Conservation (phyloP, 2,329 filamentous ascomycete genomes). For the Daldinia sp. region DNA sequence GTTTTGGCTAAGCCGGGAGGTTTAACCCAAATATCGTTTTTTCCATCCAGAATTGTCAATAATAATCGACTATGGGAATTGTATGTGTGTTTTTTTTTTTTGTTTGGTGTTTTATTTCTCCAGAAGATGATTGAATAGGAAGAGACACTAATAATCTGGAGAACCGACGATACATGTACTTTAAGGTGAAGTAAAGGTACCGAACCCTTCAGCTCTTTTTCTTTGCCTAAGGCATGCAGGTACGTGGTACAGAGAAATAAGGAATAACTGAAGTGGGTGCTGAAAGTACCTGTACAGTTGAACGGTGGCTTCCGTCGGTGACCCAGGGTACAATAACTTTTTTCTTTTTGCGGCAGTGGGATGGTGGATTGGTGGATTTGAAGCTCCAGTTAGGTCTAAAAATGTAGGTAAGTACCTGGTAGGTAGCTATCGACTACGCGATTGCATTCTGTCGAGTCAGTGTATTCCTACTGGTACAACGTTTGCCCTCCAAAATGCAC, state of each 20-base stretch:
- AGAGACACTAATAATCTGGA: slow-evolving; percentile 9
- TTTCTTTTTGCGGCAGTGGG: background rate
- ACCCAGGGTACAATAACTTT: slow-evolving; percentile 2
- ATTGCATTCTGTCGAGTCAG: slow-evolving; percentile 24
- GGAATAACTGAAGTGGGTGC: background rate
- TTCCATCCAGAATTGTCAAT: slow-evolving; percentile 17
- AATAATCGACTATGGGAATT: slow-evolving; percentile 1
- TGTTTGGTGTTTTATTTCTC: slow-evolving; percentile 22
- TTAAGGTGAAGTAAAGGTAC: background rate
- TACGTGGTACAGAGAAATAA: background rate
- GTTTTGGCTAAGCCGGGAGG: slow-evolving; percentile 22
- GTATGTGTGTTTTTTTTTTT: slow-evolving; percentile 18
- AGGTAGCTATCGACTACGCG: slow-evolving; percentile 22
- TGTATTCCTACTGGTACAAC: slow-evolving; percentile 5
- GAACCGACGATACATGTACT: slow-evolving; percentile 1
- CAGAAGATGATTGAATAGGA: slow-evolving; percentile 3
- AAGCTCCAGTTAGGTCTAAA: slow-evolving; percentile 22
- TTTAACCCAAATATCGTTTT: background rate
- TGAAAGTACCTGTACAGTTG: background rate
- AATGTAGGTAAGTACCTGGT: background rate
- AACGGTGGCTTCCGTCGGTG: background rate
- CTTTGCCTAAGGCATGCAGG: slow-evolving; percentile 2
- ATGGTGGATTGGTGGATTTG: no score
- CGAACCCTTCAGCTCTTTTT: background rate
- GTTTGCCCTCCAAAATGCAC: background rate